Conservation (phyloP, 2,329 filamentous ascomycete species). For the Blastomyces silverae region DNA sequence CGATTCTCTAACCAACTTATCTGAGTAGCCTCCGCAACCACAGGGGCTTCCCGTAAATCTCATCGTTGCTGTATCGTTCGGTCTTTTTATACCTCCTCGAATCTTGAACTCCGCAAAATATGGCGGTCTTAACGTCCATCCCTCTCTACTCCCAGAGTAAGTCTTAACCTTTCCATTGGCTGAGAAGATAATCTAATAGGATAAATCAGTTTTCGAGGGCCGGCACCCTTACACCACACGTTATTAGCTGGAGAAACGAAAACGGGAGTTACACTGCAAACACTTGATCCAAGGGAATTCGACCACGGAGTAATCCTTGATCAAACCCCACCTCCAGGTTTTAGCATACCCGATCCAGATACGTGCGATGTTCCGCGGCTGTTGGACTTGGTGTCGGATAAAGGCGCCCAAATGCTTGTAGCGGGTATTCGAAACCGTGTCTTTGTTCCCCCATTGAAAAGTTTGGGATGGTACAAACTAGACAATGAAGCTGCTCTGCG, state of each 20-base stretch:
- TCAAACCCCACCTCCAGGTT: constrained; percentile 57
- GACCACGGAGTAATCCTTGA: constrained; percentile 71
- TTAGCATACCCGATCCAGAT: constrained; percentile 43
- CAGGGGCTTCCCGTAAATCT: constrained; percentile 56
- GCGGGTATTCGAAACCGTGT: constrained; percentile 55
- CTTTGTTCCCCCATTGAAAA: constrained; percentile 57
- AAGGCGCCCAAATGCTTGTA: constrained; percentile 66
- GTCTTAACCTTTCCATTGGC: constrained; percentile 22
- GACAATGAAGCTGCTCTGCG: constrained; percentile 30
- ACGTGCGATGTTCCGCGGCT: constrained; percentile 48
- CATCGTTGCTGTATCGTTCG: constrained; percentile 89
- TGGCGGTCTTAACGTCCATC: constrained; percentile 88
- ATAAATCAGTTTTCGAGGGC: constrained; percentile 61
- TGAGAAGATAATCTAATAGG: constrained; percentile 14
- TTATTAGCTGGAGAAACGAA: constrained; percentile 55
- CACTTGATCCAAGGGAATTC: constrained; percentile 67
- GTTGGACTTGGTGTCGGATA: constrained; percentile 50
- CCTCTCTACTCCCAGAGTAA: constrained; percentile 79
- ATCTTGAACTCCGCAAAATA: constrained; percentile 65
- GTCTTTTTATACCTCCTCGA: constrained; percentile 73
- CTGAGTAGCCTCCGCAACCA: constrained; percentile 48
- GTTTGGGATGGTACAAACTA: constrained; percentile 28
- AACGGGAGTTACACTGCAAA: constrained; percentile 81
- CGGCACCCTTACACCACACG: constrained; percentile 81
- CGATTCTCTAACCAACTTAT: constrained; percentile 20